Percentiles rank a stretch among this genome's conserved stretches.
Evolutionary conservation across 768 basidiomycete species (phyloP).

Genomic region (Omphalotus guepiniiformis): DNA sequence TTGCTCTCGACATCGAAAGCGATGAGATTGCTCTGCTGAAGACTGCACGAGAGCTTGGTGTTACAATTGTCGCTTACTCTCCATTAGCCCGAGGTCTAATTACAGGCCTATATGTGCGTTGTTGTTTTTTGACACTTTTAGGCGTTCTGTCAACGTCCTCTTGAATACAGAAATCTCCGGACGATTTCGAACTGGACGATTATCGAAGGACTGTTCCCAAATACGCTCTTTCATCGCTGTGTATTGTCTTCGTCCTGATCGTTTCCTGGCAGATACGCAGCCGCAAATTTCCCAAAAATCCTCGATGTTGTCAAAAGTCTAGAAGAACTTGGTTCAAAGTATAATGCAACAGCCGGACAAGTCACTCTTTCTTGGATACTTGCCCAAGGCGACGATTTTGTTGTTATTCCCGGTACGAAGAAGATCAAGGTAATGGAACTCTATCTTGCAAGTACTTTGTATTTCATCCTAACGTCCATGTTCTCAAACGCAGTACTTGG

Average conservation of each 20-base stretch:
- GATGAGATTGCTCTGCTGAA: slow-evolving; percentile 33
- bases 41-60: slow-evolving; percentile 38
- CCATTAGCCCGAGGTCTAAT: slow-evolving; percentile 48
- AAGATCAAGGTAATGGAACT: slow-evolving; percentile 24
- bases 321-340: slow-evolving; percentile 31
- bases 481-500: slow-evolving; percentile 26
- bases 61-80: slow-evolving; percentile 43
- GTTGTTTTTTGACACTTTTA: neutral
- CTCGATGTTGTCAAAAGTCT: slow-evolving; percentile 38
- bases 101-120: slow-evolving; percentile 29
- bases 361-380: slow-evolving; percentile 47
- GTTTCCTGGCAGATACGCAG: slow-evolving; percentile 24
- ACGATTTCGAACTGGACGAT: slow-evolving; percentile 37
- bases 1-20: slow-evolving; percentile 41
- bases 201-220: slow-evolving; percentile 32
- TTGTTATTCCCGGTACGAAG: slow-evolving; percentile 42
- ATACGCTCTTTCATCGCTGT: slow-evolving; percentile 12
- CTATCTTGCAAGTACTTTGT: neutral
- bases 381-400: slow-evolving; percentile 37
- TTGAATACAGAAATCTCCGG: slow-evolving; percentile 27
- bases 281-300: slow-evolving; percentile 45
- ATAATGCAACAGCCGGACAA: slow-evolving; percentile 41
- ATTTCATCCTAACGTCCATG: slow-evolving; percentile 8
- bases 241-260: slow-evolving; percentile 6
- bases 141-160: neutral